These are phyloP conservation scores for Cordyceps tenuipes DNA, from an alignment of 2,329 filamentous ascomycete genomes.

Conservation along the genomic window DNA sequence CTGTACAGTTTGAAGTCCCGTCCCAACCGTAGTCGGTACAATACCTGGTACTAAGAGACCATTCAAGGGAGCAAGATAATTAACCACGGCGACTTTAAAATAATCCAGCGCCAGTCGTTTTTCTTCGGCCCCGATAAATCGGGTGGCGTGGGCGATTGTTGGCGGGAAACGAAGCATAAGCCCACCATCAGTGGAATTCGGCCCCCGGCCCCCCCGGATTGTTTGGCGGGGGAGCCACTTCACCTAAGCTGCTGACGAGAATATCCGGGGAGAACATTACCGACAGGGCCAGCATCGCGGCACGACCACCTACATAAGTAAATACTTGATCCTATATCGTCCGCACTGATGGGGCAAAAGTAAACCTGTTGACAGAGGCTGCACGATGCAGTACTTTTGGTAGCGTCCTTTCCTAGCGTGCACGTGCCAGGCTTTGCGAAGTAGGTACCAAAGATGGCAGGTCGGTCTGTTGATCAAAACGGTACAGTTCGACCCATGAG, in stretches of 20 bases:
- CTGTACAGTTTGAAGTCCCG: too few species aligned
- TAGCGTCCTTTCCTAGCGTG: conserved; percentile 4
- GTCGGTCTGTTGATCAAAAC: too few species aligned
- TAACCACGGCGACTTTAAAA: too few species aligned
- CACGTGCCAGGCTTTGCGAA: background rate
- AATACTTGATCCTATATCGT: background rate
- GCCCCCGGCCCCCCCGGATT: background rate
- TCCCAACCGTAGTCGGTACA: too few species aligned
- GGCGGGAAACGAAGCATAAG: background rate
- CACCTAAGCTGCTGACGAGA: background rate
- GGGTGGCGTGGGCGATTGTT: background rate
- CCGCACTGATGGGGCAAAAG: background rate
- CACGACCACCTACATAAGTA: background rate
- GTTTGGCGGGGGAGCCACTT: background rate
- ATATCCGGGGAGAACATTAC: background rate
- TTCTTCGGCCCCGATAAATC: background rate
- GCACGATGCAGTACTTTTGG: background rate
- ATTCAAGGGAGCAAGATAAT: too few species aligned
- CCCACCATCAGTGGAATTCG: background rate
- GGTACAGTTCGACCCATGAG: background rate
- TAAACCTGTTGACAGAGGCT: background rate
- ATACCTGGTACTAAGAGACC: too few species aligned
- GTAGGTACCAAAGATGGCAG: too few species aligned
- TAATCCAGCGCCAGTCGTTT: background rate
- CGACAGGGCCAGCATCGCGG: background rate